Evolutionary conservation across 1,284 basidiomycete genomes (phyloP).

Genomic region (Pyrrhoderma lamaoense): DNA sequence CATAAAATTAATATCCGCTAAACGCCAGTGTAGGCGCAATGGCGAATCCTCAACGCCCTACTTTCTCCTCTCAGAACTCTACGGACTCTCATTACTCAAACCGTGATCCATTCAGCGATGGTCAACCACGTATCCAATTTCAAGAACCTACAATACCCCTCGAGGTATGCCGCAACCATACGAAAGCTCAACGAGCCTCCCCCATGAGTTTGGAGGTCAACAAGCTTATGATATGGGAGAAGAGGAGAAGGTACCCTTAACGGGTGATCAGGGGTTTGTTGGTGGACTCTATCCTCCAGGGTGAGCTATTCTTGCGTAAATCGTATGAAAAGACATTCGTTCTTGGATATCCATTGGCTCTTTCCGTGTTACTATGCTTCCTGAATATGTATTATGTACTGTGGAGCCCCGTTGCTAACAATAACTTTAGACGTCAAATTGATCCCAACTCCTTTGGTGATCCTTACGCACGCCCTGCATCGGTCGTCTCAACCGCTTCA

Average conservation of each 20-base stretch:
- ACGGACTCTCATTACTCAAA: slow-evolving; percentile 29
- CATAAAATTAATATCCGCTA: background rate
- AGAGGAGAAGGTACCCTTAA: slow-evolving; percentile 67
- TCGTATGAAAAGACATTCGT: background rate
- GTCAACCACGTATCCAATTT: slow-evolving; percentile 51
- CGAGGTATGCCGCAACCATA: slow-evolving; percentile 32
- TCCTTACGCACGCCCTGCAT: slow-evolving; percentile 57
- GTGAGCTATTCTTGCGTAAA: slow-evolving; percentile 32
- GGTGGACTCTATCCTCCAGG: slow-evolving; percentile 65
- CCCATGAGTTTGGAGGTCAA: slow-evolving; percentile 43
- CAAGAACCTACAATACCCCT: slow-evolving; percentile 39
- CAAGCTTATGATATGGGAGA: slow-evolving; percentile 46
- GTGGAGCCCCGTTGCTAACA: slow-evolving; percentile 10
- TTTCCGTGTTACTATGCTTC: background rate
- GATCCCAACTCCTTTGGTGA: slow-evolving; percentile 62
- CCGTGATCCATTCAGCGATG: slow-evolving; percentile 61
- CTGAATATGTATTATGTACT: background rate
- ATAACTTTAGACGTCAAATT: slow-evolving; percentile 36
- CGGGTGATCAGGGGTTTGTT: slow-evolving; percentile 42
- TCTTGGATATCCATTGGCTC: background rate
- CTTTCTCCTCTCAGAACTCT: slow-evolving; percentile 35
- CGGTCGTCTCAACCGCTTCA: slow-evolving; percentile 57
- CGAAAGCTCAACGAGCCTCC: slow-evolving; percentile 49
- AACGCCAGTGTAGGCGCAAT: slow-evolving; percentile 6
- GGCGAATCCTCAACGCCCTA: slow-evolving; percentile 30